Evolutionary conservation across 1,284 basidiomycete species (phyloP).

Genomic region (Veloboletus limbatus): DNA sequence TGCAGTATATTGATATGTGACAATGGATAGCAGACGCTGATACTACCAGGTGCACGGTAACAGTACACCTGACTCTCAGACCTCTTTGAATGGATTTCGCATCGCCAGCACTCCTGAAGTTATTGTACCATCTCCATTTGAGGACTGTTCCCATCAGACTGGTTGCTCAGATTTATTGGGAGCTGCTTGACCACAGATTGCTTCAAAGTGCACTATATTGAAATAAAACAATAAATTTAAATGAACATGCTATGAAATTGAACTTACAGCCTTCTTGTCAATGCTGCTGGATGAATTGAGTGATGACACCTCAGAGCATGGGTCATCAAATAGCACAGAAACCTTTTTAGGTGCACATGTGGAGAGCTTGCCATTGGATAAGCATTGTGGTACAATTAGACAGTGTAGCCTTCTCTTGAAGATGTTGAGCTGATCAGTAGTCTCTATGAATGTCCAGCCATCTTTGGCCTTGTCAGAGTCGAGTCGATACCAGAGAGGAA

Average conservation of each 20-base stretch:
- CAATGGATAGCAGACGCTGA: not conserved
- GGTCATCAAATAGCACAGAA: conserved; percentile 2
- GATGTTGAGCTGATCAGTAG: conserved; percentile 2
- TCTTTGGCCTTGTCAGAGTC: conserved; percentile 2
- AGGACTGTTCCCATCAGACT: not conserved
- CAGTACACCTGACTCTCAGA: conserved; percentile 2
- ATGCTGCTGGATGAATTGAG: not conserved
- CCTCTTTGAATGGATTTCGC: conserved; percentile 3
- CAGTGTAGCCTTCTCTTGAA: conserved; percentile 3
- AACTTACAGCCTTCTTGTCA: not conserved
- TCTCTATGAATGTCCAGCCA: conserved; percentile 1
- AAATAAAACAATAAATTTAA: not conserved
- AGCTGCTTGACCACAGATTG: not conserved
- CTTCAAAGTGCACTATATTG: not conserved
- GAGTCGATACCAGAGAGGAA: conserved; percentile 3
- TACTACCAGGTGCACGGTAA: not conserved
- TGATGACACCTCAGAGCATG: not conserved
- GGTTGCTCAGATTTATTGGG: not conserved
- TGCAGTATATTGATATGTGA: not conserved
- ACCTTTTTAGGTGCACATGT: conserved; percentile 2
- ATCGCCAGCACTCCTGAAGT: conserved; percentile 6
- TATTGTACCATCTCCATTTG: not conserved
- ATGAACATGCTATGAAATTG: not conserved
- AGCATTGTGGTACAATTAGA: conserved; percentile 1
- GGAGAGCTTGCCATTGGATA: conserved; percentile 2